A percentile compares a stretch with the other conserved stretches of the same genome.
These are phyloP conservation scores for Astrothelium macrocarpum DNA, from an alignment of 495 filamentous ascomycete species.

Conservation along the genomic window DNA sequence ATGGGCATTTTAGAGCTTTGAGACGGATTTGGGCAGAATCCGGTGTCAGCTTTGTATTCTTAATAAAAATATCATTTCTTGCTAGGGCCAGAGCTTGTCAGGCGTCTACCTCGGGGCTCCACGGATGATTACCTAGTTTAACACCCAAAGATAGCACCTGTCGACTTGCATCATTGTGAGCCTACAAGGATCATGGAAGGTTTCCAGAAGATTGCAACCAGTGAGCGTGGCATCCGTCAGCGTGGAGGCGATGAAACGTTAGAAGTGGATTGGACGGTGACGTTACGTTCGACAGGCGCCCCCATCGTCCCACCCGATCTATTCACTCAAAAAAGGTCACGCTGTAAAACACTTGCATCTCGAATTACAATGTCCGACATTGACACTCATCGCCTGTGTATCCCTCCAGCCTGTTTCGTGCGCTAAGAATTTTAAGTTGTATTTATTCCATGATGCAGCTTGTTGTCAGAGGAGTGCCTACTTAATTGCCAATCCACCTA, in stretches of 20 bases:
- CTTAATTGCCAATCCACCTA: too few relatives aligned
- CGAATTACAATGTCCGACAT: background rate
- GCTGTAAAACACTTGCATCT: background rate
- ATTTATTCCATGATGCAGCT: too few relatives aligned
- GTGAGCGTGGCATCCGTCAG: conserved; percentile 3
- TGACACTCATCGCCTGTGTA: background rate
- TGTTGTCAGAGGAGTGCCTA: too few relatives aligned
- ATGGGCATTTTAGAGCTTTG: conserved; percentile 20
- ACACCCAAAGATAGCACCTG: background rate
- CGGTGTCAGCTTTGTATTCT: background rate
- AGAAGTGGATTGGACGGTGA: background rate
- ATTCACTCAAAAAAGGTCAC: background rate
- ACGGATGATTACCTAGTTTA: background rate
- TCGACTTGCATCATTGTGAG: background rate
- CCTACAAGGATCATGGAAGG: background rate
- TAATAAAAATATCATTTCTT: background rate
- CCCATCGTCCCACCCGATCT: background rate
- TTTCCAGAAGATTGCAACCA: background rate
- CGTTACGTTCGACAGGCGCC: background rate
- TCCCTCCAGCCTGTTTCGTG: too few relatives aligned
- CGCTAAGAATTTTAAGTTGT: too few relatives aligned
- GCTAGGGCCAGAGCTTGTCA: background rate
- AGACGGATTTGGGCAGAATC: background rate
- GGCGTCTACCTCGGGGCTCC: background rate
- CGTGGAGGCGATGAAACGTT: background rate